phyloP scores from a whole-genome alignment of 2,329 filamentous ascomycete species.

The Calonectria hawksworthii region DNA sequence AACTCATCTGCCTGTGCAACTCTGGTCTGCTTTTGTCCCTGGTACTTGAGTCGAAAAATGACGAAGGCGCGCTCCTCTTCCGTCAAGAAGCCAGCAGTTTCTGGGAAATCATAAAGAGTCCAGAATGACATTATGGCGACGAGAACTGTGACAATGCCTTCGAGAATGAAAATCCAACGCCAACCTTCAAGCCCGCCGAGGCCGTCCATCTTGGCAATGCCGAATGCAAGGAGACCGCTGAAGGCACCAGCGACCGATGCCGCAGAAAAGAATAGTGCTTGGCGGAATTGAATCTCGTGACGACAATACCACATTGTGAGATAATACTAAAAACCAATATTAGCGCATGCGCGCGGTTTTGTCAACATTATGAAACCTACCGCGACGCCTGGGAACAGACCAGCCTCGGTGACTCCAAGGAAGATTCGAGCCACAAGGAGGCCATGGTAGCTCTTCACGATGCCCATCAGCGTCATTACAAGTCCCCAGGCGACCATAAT shows the following conservation, averaged over 20 bases:
- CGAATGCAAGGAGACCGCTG: slow-evolving; percentile 79
- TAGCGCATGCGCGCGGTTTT: not conserved
- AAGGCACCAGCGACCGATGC: slow-evolving; percentile 85
- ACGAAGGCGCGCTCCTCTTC: slow-evolving; percentile 80
- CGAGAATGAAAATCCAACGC: slow-evolving; percentile 78
- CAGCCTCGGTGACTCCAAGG: slow-evolving; percentile 76
- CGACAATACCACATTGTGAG: slow-evolving; percentile 72
- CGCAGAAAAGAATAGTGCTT: slow-evolving; percentile 86
- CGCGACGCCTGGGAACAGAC: slow-evolving; percentile 75
- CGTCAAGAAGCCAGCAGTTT: slow-evolving; percentile 81
- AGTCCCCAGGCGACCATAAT: slow-evolving; percentile 78
- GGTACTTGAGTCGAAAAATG: slow-evolving; percentile 76
- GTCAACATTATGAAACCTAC: slow-evolving; percentile 40
- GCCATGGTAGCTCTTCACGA: slow-evolving; percentile 64
- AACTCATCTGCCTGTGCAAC: slow-evolving; percentile 81
- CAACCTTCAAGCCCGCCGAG: slow-evolving; percentile 71
- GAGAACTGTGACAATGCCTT: slow-evolving; percentile 78
- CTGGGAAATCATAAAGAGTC: slow-evolving; percentile 85
- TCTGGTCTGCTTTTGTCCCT: slow-evolving; percentile 59
- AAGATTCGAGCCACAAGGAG: slow-evolving; percentile 67
- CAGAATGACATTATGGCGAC: slow-evolving; percentile 78
- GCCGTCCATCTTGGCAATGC: slow-evolving; percentile 78
- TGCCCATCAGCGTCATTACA: slow-evolving; percentile 66
- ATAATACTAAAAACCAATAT: slow-evolving; percentile 56
- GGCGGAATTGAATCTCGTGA: slow-evolving; percentile 67